Evolutionary conservation across 116 monocot species (phyloP).

Genomic region (Papilionanthe hybrid): DNA sequence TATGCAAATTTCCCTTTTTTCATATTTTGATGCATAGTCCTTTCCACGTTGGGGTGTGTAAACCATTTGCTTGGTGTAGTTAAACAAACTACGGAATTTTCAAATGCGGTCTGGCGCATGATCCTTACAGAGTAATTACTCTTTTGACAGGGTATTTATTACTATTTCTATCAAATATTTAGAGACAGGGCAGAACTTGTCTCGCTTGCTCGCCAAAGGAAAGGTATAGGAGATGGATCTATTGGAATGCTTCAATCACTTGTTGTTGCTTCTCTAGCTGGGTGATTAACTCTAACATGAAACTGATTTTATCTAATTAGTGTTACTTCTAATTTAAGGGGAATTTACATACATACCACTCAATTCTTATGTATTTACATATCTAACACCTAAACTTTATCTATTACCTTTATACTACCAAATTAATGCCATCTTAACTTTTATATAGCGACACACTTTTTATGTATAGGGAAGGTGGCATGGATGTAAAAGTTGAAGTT

Average conservation of each 20-base stretch:
- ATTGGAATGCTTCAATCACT: constrained; percentile 86
- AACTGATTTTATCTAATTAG: not conserved
- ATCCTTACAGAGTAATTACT: not conserved
- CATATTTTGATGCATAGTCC: too few relatives aligned
- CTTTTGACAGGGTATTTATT: constrained; percentile 78
- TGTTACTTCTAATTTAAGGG: not conserved
- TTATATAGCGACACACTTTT: too few relatives aligned
- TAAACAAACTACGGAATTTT: not conserved
- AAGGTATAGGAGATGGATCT: constrained; percentile 86
- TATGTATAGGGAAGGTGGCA: too few relatives aligned
- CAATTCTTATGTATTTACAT: too few relatives aligned
- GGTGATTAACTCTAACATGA: constrained; percentile 34
- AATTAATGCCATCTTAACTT: too few relatives aligned
- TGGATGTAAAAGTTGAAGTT: too few relatives aligned
- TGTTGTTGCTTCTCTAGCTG: constrained; percentile 73
- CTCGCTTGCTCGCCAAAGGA: constrained; percentile 52
- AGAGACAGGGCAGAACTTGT: constrained; percentile 67
- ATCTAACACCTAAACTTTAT: too few relatives aligned
- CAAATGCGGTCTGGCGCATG: not conserved
- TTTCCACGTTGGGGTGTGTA: not conserved
- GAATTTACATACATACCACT: too few relatives aligned
- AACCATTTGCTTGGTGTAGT: not conserved
- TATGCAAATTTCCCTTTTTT: too few relatives aligned
- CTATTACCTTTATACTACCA: too few relatives aligned
- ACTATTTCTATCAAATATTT: constrained; percentile 97